phyloP scores from a whole-genome alignment of 2,329 filamentous ascomycete genomes.

The Trichoderma harzianum region DNA sequence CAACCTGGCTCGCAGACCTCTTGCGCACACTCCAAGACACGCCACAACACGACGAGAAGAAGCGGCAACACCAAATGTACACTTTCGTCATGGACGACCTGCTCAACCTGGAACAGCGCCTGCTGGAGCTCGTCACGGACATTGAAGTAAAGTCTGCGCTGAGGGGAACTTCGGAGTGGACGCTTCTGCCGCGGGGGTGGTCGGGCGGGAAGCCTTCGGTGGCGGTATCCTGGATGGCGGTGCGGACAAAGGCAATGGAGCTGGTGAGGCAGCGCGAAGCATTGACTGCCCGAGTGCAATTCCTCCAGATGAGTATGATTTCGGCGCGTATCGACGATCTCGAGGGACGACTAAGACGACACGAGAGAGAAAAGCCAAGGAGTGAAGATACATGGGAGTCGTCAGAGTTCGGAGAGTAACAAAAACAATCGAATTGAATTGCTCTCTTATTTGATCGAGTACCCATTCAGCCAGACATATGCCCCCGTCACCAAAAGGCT shows the following conservation, averaged over 20 bases:
- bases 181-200: constrained; percentile 37
- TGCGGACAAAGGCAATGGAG: constrained; percentile 43
- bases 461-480: constrained; percentile 50
- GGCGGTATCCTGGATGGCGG: constrained; percentile 44
- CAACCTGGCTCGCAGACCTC: constrained; percentile 43
- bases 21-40: constrained; percentile 30
- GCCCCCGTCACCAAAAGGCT: constrained; percentile 46
- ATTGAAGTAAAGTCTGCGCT: constrained; percentile 34
- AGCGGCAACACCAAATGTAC: constrained; percentile 45
- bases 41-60: background rate
- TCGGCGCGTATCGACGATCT: constrained; percentile 21
- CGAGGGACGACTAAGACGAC: constrained; percentile 32
- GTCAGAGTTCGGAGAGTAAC: background rate
- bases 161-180: constrained; percentile 29
- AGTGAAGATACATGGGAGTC: background rate
- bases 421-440: too few species aligned
- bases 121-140: constrained; percentile 44
- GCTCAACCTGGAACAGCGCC: constrained; percentile 39
- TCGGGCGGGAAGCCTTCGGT: constrained; percentile 36
- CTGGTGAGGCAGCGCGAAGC: constrained; percentile 45
- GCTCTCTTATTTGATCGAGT: constrained; percentile 35
- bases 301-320: constrained; percentile 42
- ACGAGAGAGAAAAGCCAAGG: constrained; percentile 31
- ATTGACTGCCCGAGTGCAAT: constrained; percentile 43
- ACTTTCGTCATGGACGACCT: constrained; percentile 45